These are phyloP conservation scores for Sporisorium iseilematis-ciliati DNA, from an alignment of 1,284 basidiomycete genomes.

Conservation along the genomic window DNA sequence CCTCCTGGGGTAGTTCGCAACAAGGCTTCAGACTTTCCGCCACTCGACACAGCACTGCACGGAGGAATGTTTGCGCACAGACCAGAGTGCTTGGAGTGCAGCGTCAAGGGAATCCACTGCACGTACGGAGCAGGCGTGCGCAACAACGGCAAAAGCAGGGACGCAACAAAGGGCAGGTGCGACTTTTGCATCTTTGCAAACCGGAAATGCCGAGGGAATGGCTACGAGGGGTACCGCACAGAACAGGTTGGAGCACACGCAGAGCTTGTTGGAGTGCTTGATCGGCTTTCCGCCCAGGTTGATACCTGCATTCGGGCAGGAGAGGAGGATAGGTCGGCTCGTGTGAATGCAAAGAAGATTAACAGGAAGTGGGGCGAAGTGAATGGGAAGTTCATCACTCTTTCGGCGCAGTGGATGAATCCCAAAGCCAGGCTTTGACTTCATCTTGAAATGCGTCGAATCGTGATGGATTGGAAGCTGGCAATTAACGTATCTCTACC, in stretches of 20 bases:
- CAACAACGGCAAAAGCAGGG: slow-evolving; percentile 9
- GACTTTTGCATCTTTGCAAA: slow-evolving; percentile 17
- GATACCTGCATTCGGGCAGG: slow-evolving; percentile 7
- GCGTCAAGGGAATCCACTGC: slow-evolving; percentile 5
- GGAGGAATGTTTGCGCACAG: slow-evolving; percentile 6
- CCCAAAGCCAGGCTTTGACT: neutral
- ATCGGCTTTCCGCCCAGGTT: neutral
- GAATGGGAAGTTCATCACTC: neutral
- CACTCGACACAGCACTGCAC: neutral
- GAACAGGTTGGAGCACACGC: neutral
- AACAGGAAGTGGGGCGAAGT: neutral
- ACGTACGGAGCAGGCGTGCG: slow-evolving; percentile 11
- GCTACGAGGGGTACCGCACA: neutral
- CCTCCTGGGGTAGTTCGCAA: slow-evolving; percentile 8
- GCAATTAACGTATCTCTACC: too few relatives aligned
- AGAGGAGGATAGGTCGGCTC: neutral
- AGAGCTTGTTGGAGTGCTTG: neutral
- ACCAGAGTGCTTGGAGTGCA: slow-evolving; percentile 19
- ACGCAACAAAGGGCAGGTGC: neutral
- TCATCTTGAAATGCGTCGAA: too few relatives aligned
- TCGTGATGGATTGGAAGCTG: too few relatives aligned
- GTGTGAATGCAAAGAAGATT: neutral
- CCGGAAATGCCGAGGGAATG: slow-evolving; percentile 9
- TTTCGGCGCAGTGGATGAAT: neutral
- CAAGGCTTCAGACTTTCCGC: neutral